These are phyloP conservation scores for Nitzschia sp. DNA, from an alignment of 108 stramenopile species.

Conservation along the genomic window DNA sequence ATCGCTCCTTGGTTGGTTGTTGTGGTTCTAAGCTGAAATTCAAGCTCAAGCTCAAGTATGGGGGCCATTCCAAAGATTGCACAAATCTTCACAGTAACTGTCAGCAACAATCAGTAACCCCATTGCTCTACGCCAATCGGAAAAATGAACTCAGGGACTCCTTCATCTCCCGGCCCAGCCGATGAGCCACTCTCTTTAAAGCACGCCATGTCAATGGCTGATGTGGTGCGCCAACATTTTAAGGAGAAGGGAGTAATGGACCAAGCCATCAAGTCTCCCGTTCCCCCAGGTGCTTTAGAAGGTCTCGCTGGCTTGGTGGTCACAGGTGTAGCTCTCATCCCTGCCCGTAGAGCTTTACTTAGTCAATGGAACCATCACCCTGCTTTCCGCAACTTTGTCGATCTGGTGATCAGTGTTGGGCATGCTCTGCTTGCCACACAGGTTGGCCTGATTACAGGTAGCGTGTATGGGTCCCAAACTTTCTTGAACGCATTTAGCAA, in stretches of 20 bases:
- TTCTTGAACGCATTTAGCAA: constrained; percentile 22
- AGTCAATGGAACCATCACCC: neutral
- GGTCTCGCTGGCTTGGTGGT: constrained; percentile 17
- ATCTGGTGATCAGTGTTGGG: constrained; percentile 27
- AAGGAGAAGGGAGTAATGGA: constrained; percentile 4
- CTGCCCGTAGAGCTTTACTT: constrained; percentile 24
- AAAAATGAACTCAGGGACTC: neutral
- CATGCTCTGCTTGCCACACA: constrained; percentile 28
- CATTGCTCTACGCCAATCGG: too few species aligned
- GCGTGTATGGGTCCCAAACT: constrained; percentile 20
- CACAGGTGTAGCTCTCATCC: constrained; percentile 25
- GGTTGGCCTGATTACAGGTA: constrained; percentile 27
- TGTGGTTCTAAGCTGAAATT: too few species aligned
- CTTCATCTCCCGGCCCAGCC: neutral
- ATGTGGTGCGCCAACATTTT: constrained; percentile 19
- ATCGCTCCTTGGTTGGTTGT: too few species aligned
- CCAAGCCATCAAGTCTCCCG: neutral
- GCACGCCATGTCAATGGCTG: constrained; percentile 34
- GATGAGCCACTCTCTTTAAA: constrained; percentile 6
- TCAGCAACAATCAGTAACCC: too few species aligned
- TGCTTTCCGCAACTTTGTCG: constrained; percentile 32
- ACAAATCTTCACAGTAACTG: too few species aligned
- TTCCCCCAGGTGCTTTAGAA: constrained; percentile 33
- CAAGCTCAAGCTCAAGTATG: too few species aligned
- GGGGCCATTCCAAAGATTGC: too few species aligned